Conservation (phyloP, 2,329 filamentous ascomycete genomes). For the Diaporthe aspalathi region DNA sequence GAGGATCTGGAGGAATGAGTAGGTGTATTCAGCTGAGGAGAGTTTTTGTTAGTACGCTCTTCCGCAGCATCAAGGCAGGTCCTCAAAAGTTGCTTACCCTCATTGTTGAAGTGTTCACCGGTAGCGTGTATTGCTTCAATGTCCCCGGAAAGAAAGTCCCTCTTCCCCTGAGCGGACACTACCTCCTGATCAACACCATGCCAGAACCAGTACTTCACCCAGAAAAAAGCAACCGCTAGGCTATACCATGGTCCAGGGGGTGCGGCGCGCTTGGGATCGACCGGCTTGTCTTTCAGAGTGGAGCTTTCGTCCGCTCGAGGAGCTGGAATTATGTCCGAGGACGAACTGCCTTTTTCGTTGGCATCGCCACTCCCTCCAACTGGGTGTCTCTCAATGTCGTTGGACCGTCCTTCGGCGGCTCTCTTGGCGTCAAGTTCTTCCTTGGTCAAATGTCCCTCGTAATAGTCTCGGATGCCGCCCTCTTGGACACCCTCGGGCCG, state of each 20-base stretch:
- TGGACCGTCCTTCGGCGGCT: constrained; percentile 37
- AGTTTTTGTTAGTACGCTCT: background rate
- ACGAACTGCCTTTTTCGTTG: background rate
- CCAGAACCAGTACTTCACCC: constrained; percentile 57
- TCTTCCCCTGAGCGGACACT: constrained; percentile 50
- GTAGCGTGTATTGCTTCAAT: constrained; percentile 66
- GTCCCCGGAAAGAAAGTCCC: constrained; percentile 60
- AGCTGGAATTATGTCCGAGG: constrained; percentile 3
- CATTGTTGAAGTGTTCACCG: constrained; percentile 71
- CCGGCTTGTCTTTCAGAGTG: background rate
- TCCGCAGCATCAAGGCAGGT: too few relatives aligned
- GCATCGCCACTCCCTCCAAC: background rate
- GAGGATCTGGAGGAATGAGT: constrained; percentile 69
- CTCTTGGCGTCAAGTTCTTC: constrained; percentile 61
- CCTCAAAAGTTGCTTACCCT: constrained; percentile 40
- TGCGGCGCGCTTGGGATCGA: background rate
- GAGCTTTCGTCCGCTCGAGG: background rate
- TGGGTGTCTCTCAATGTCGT: constrained; percentile 1
- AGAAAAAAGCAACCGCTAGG: constrained; percentile 57
- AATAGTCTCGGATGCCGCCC: constrained; percentile 63
- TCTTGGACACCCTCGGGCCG: constrained; percentile 54
- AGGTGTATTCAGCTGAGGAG: constrained; percentile 64
- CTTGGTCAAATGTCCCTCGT: constrained; percentile 65
- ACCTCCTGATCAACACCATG: constrained; percentile 60
- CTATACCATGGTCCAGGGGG: constrained; percentile 51